Conservation (phyloP, 495 filamentous ascomycete species). For the Trichoderma asperelloides region DNA sequence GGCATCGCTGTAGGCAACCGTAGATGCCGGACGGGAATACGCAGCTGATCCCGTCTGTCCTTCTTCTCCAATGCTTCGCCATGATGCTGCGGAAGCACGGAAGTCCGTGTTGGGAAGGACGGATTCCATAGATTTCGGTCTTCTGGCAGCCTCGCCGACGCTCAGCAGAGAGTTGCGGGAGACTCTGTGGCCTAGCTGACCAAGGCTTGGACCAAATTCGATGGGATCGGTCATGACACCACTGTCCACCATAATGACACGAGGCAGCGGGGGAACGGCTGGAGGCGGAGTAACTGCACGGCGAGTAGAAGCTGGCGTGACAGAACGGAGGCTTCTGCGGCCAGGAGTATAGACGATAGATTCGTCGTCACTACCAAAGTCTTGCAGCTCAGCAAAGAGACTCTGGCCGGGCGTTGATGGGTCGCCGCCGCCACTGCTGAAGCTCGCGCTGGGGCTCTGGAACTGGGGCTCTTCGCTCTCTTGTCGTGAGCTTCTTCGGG, state of each 20-base stretch:
- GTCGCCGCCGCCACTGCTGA: constrained; percentile 36
- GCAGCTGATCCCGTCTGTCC: constrained; percentile 9
- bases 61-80: constrained; percentile 20
- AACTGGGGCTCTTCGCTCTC: constrained; percentile 52
- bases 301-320: constrained; percentile 28
- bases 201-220: constrained; percentile 14
- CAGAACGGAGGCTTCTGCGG: constrained; percentile 35
- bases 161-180: neutral
- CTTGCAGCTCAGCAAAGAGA: constrained; percentile 81
- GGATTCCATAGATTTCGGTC: constrained; percentile 30
- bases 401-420: constrained; percentile 60
- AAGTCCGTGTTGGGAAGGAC: constrained; percentile 20
- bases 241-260: constrained; percentile 61
- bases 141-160: neutral
- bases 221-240: constrained; percentile 84
- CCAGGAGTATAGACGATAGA: constrained; percentile 34
- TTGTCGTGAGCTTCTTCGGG: constrained; percentile 51
- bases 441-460: constrained; percentile 29
- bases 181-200: neutral
- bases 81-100: constrained; percentile 19
- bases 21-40: constrained; percentile 18
- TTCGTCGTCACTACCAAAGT: constrained; percentile 62
- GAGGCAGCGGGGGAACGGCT: constrained; percentile 44
- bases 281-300: constrained; percentile 39
- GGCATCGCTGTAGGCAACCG: constrained; percentile 31